phyloP scores from a whole-genome alignment of 345 rosid species.

The Euphorbia tirucalli region DNA sequence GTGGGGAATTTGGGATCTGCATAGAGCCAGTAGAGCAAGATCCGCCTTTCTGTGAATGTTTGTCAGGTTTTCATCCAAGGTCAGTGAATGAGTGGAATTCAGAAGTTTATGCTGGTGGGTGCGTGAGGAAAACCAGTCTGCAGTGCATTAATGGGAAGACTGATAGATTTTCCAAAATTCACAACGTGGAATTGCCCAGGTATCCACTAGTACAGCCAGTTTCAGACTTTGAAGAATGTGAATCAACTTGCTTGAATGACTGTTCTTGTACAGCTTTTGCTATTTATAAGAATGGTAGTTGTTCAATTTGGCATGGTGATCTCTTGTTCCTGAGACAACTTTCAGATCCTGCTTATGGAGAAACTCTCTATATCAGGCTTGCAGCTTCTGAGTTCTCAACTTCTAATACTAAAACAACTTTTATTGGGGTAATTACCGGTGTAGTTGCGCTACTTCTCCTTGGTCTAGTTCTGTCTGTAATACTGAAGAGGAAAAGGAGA shows the following conservation, averaged over 20 bases:
- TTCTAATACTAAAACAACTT: background rate
- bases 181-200: constrained; percentile 1
- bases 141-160: constrained; percentile 9
- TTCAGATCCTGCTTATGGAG: background rate
- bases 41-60: constrained; percentile 20
- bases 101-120: constrained; percentile 12
- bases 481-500: constrained; percentile 14
- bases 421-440: constrained; percentile 9
- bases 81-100: constrained; percentile 23
- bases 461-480: constrained; percentile 1
- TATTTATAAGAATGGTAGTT: constrained; percentile 6
- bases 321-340: constrained; percentile 13
- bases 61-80: constrained; percentile 28
- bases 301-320: constrained; percentile 23
- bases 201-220: background rate
- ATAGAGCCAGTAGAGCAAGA: background rate
- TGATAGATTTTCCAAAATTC: constrained; percentile 12
- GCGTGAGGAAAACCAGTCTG: constrained; percentile 20
- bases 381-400: constrained; percentile 20
- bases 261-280: constrained; percentile 35
- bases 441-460: background rate
- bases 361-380: constrained; percentile 19
- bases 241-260: constrained; percentile 18
- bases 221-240: constrained; percentile 11
- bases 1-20: constrained; percentile 31